Base-by-base conservation (phyloP, 192 early-diverging fungal species). In the Glomus cerebriforme region DNA sequence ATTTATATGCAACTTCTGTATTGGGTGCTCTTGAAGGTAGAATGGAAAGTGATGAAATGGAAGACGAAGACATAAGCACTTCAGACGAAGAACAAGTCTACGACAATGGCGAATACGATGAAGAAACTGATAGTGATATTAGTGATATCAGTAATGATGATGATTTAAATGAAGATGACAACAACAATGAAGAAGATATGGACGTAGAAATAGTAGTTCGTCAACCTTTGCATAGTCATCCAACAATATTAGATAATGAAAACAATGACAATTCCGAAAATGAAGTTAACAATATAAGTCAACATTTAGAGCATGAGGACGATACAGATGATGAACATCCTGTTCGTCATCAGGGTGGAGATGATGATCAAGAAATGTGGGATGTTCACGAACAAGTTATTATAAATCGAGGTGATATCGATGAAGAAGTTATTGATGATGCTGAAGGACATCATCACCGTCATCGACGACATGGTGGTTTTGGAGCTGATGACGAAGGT, bases 1-100 rank as follows among this genome's bases (percentile, higher is more conserved):
- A 95, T 76, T 82, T 96, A 6, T 95, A 94, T 82, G 89, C 93
- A 49, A 93, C 93, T 64, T 96, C 94, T 19, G 89, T 94, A 1
- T 87, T 97, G 8, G 93, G 93, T 31, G 92, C 95, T 88, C 91
- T 91, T 74, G 91, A 93, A 81, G 91, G 90, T 29, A 91, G 89
- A 22, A 91, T 95, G 45, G 92, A 96, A 26, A 91, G 89, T 69
- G 89, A 90, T 63, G 89, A 94, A 77, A 85, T 86, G 70, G 84
- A 91, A 70, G 79, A 84, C 62, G 84, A 87, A 10, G 86, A 87
- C 17, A 85, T 85, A 8, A 86, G 87, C 60, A 77, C 84, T 59
- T 70, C 45, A 2, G 92, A 87, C 15, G 91, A 91, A 8, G 93
- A 89, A 59, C 94, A 93, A 65, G 86, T 83, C 3, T 92, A 88